A percentile compares a stretch with the other conserved stretches of the same genome.
phyloP scores from a whole-genome alignment of 2,329 filamentous ascomycete genomes.

The Fonsecaea nubica region DNA sequence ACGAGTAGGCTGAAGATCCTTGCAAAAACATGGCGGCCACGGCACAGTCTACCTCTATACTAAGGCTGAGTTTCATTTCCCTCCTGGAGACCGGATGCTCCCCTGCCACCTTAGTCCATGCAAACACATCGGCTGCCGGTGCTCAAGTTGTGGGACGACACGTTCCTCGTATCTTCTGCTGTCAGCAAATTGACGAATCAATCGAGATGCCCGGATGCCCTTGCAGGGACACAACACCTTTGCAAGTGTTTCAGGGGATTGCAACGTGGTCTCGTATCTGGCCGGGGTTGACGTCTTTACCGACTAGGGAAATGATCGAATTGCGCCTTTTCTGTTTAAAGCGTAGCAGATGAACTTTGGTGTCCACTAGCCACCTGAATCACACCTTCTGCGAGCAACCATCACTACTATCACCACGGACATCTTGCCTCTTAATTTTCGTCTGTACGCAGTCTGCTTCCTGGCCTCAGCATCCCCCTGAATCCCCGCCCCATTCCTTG shows the following conservation, averaged over 20 bases:
- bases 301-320: neutral
- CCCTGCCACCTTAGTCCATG: neutral
- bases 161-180: neutral
- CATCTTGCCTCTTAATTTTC: neutral
- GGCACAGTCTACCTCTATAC: neutral
- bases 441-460: neutral
- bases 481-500: neutral
- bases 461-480: neutral
- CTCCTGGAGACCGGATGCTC: neutral
- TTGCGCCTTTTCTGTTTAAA: neutral
- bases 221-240: neutral
- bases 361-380: neutral
- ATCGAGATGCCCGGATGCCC: neutral
- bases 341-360: neutral
- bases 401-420: neutral
- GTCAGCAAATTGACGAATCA: neutral
- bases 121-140: neutral
- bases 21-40: neutral
- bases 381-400: constrained; percentile 1
- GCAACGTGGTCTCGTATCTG: constrained; percentile 9
- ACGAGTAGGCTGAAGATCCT: constrained; percentile 2
- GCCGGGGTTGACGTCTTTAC: neutral
- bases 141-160: neutral
- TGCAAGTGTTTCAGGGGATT: constrained; percentile 12
- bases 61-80: neutral